phyloP scores from a whole-genome alignment of 1,284 basidiomycete species.

The Papiliotrema flavescens region DNA sequence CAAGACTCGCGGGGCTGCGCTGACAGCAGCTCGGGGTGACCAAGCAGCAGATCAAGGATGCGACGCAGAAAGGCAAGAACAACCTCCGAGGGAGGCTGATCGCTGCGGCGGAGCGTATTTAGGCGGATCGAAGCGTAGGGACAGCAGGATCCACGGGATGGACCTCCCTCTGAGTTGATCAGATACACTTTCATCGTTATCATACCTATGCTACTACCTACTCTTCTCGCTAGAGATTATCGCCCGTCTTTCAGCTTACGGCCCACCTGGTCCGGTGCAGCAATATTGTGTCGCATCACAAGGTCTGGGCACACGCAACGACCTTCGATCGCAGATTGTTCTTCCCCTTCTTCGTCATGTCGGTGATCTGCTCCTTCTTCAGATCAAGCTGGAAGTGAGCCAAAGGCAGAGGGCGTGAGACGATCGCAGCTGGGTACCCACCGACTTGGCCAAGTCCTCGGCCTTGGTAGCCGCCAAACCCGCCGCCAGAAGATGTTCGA shows the following conservation, averaged over 20 bases:
- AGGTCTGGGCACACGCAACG: background rate
- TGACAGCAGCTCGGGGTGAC: background rate
- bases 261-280: no score
- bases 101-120: background rate
- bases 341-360: conserved; percentile 1
- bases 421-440: no score
- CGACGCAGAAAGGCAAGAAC: conserved; percentile 4
- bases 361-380: background rate
- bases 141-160: no score
- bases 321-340: conserved; percentile 1
- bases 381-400: conserved; percentile 1
- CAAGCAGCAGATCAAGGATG: conserved; percentile 2
- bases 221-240: no score
- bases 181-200: no score
- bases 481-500: background rate
- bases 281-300: no score
- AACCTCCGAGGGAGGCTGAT: background rate
- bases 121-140: no score
- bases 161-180: no score
- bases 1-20: no score
- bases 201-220: no score
- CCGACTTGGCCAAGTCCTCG: background rate
- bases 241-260: no score
- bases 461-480: background rate
- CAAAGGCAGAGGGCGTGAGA: no score